Conservation (phyloP, 805 yeast genomes). For the Candida manassasensis region DNA sequence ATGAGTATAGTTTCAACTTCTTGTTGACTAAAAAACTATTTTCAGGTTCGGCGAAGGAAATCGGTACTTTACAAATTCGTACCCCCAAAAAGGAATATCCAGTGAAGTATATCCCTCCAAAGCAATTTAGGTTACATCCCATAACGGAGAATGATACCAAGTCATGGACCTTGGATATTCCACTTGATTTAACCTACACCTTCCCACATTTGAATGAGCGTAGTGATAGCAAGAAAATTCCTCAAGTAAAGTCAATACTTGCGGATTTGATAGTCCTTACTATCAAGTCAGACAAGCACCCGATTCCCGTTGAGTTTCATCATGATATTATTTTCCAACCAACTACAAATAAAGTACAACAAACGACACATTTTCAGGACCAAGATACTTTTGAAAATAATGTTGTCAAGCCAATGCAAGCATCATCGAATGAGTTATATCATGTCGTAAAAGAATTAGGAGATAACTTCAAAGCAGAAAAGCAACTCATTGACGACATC, state of each 20-base stretch:
- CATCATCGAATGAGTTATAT: slow-evolving; percentile 16
- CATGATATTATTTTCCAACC: slow-evolving; percentile 27
- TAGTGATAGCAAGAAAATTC: slow-evolving; percentile 12
- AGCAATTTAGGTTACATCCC: slow-evolving; percentile 11
- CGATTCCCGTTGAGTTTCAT: slow-evolving; percentile 36
- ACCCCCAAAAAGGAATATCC: slow-evolving; percentile 17
- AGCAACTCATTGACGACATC: slow-evolving; percentile 25
- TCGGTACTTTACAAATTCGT: slow-evolving; percentile 11
- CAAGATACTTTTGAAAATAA: slow-evolving; percentile 22
- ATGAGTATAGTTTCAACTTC: slow-evolving; percentile 7
- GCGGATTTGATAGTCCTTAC: slow-evolving; percentile 31
- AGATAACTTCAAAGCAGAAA: slow-evolving; percentile 25
- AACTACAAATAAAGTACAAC: slow-evolving; percentile 13
- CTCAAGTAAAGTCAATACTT: slow-evolving; percentile 17
- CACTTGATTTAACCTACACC: slow-evolving; percentile 16
- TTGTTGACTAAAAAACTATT: slow-evolving; percentile 11
- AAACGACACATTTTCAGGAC: slow-evolving; percentile 9
- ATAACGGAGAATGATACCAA: slow-evolving; percentile 1
- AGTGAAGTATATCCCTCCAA: slow-evolving; percentile 22
- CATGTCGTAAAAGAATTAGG: slow-evolving; percentile 18
- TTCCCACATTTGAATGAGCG: slow-evolving; percentile 1
- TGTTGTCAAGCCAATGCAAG: slow-evolving; percentile 19
- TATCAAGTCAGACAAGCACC: slow-evolving; percentile 24
- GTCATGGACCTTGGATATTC: slow-evolving; percentile 25
- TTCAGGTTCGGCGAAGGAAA: slow-evolving; percentile 11